Conservation (phyloP, 2,329 filamentous ascomycete genomes). For the Periconia digitata region DNA sequence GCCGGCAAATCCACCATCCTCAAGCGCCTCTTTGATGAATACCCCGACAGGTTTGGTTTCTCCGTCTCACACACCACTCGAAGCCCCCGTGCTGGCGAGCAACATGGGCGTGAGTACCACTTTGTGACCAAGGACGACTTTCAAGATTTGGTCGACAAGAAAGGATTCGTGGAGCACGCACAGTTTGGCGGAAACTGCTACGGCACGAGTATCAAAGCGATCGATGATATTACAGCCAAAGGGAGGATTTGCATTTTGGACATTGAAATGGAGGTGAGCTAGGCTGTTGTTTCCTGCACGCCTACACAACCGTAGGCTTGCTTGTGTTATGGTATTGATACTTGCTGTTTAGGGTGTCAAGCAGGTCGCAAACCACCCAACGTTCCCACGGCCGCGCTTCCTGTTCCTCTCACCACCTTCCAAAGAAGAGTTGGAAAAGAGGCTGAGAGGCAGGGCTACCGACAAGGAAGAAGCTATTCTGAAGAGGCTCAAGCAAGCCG, state of each 20-base stretch:
- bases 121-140: constrained; percentile 60
- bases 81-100: constrained; percentile 71
- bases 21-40: constrained; percentile 67
- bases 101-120: constrained; percentile 77
- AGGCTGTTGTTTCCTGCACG: background rate
- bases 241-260: constrained; percentile 81
- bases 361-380: constrained; percentile 75
- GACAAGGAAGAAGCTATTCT: constrained; percentile 53
- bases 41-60: constrained; percentile 67
- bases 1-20: constrained; percentile 82
- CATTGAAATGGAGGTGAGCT: constrained; percentile 87
- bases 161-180: constrained; percentile 84
- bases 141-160: constrained; percentile 54
- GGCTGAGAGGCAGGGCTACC: constrained; percentile 48
- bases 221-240: constrained; percentile 71
- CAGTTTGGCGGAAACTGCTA: constrained; percentile 85
- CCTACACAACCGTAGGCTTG: background rate
- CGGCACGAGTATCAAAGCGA: constrained; percentile 79
- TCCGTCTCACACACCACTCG: constrained; percentile 75
- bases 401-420: constrained; percentile 83
- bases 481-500: constrained; percentile 51
- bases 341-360: constrained; percentile 69
- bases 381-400: constrained; percentile 71
- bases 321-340: background rate
- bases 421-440: constrained; percentile 69